phyloP scores from a whole-genome alignment of 192 early-diverging fungal species.

The Coemansia sp. region DNA sequence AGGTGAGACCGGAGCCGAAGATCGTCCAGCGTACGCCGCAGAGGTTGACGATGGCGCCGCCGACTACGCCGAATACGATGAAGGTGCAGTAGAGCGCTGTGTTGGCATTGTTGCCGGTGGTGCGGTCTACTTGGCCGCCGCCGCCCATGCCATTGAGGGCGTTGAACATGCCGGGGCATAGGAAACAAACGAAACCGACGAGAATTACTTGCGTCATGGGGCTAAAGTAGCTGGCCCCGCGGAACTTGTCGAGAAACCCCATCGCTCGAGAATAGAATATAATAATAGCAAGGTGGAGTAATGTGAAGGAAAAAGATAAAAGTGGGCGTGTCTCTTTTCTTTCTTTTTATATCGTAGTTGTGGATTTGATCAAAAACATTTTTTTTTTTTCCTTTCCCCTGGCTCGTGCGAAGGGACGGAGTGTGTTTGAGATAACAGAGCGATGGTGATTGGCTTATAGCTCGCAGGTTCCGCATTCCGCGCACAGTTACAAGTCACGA shows the following conservation, averaged over 20 bases:
- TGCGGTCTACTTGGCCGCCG: constrained; percentile 59
- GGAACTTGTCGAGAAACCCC: constrained; percentile 6
- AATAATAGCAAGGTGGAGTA: not conserved
- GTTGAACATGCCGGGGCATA: constrained; percentile 76
- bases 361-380: not conserved
- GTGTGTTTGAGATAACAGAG: not conserved
- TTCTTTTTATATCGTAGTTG: not conserved
- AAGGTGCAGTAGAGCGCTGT: constrained; percentile 75
- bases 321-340: not conserved
- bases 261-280: constrained; percentile 2
- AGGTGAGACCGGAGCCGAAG: constrained; percentile 60
- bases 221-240: constrained; percentile 41
- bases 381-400: not conserved
- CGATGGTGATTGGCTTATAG: not conserved
- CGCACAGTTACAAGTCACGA: not conserved
- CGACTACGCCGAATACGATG: constrained; percentile 68
- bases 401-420: too few species aligned
- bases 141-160: constrained; percentile 64
- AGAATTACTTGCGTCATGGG: constrained; percentile 66
- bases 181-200: constrained; percentile 68
- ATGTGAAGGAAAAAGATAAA: not conserved
- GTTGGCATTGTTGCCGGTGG: constrained; percentile 64
- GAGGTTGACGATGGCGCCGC: constrained; percentile 73
- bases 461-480: not conserved
- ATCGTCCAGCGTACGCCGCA: constrained; percentile 67